A percentile compares a stretch with the other conserved stretches of the same genome.
Conservation (phyloP, 2,329 filamentous ascomycete genomes). For the Berkeleyomyces basicola region DNA sequence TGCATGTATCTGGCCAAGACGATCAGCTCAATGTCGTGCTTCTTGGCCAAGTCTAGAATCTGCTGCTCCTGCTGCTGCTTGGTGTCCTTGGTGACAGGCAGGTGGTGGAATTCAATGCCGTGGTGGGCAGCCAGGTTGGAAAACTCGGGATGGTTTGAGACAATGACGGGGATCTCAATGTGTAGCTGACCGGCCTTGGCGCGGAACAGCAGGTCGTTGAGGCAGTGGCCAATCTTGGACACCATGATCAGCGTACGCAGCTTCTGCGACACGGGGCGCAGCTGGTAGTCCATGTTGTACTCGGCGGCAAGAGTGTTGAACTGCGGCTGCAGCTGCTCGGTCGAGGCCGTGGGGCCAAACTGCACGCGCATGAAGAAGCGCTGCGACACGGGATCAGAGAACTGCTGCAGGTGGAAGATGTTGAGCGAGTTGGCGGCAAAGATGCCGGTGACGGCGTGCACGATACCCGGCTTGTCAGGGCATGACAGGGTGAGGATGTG, state of each 20-base stretch:
- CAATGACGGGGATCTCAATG: conserved; percentile 60
- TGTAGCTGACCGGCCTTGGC: conserved; percentile 56
- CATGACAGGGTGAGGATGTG: conserved; percentile 69
- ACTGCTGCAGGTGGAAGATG: conserved; percentile 73
- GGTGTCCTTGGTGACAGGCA: conserved; percentile 64
- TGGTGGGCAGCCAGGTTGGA: conserved; percentile 51
- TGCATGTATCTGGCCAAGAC: conserved; percentile 67
- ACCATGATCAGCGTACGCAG: conserved; percentile 71
- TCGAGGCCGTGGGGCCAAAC: conserved; percentile 43
- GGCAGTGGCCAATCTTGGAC: conserved; percentile 31
- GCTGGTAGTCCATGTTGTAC: conserved; percentile 54
- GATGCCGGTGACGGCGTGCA: conserved; percentile 67
- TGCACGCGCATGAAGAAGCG: conserved; percentile 84
- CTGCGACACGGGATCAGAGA: conserved; percentile 55
- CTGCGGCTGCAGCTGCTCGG: conserved; percentile 34
- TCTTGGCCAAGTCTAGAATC: conserved; percentile 51
- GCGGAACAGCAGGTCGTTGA: conserved; percentile 63
- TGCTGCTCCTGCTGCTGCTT: conserved; percentile 56
- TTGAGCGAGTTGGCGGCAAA: conserved; percentile 59
- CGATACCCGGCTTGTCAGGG: conserved; percentile 70
- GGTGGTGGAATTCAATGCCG: conserved; percentile 63
- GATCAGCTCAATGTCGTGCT: conserved; percentile 59
- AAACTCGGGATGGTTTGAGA: conserved; percentile 70
- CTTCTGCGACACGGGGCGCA: conserved; percentile 52
- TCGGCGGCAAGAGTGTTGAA: conserved; percentile 45